A percentile compares a stretch with the other conserved stretches of the same genome.
phyloP scores from a whole-genome alignment of 2,329 filamentous ascomycete genomes.

The Neurospora sp. region DNA sequence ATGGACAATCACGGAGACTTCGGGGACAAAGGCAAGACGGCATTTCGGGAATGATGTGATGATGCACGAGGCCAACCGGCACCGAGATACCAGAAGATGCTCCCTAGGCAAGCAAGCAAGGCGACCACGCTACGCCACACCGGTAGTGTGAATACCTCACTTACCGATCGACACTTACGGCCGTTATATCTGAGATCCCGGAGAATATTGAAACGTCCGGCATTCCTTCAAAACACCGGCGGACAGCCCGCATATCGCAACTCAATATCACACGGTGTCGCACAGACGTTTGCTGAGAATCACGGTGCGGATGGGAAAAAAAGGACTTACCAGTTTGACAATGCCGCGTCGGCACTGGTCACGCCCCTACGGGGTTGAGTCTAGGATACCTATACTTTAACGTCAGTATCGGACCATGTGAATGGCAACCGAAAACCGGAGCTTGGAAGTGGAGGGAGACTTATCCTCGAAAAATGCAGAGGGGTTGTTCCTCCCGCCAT shows the following conservation, averaged over 20 bases:
- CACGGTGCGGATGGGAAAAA: background rate
- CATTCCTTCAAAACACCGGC: background rate
- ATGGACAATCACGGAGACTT: background rate
- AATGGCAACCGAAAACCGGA: background rate
- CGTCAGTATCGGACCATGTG: background rate
- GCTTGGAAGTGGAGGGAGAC: slow-evolving; percentile 21
- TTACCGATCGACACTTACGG: background rate
- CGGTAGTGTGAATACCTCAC: background rate
- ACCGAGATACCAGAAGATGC: background rate
- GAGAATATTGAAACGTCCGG: background rate
- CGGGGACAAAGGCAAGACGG: background rate
- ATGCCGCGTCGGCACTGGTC: background rate
- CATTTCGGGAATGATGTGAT: background rate
- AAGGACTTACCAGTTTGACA: background rate
- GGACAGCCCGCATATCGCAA: background rate
- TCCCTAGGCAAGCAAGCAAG: background rate
- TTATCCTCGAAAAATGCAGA: slow-evolving; percentile 37
- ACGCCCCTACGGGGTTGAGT: background rate
- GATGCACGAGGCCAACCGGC: background rate
- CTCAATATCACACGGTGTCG: background rate
- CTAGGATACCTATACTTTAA: background rate
- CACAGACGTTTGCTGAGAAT: background rate
- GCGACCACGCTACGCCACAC: background rate
- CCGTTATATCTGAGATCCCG: background rate
- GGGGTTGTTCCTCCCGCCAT: slow-evolving; percentile 40